Conservation (phyloP, 2,329 filamentous ascomycete genomes). For the Botrytis fragariae region DNA sequence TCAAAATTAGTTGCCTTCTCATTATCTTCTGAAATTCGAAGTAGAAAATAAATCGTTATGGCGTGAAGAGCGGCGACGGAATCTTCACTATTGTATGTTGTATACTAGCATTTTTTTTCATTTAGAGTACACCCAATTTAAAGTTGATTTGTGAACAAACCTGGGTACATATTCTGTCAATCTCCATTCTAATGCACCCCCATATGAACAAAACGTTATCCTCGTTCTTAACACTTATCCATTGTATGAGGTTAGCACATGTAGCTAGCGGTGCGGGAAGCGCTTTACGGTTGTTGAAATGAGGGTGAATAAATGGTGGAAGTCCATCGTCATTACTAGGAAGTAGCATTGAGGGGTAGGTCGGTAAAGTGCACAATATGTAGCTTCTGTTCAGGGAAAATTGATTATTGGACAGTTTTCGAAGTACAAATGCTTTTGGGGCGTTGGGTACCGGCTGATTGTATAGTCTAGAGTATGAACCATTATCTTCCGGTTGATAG, state of each 20-base stretch:
- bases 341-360: conserved; percentile 30
- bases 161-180: conserved; percentile 25
- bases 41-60: conserved; percentile 25
- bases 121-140: neutral
- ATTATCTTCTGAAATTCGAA: conserved; percentile 25
- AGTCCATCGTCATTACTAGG: neutral
- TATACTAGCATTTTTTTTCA: conserved; percentile 19
- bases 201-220: conserved; percentile 25
- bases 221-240: conserved; percentile 24
- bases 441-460: neutral
- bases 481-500: neutral
- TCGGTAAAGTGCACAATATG: conserved; percentile 23
- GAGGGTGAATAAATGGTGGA: conserved; percentile 30
- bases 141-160: conserved; percentile 15
- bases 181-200: conserved; percentile 26
- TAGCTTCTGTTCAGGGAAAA: conserved; percentile 24
- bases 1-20: conserved; percentile 25
- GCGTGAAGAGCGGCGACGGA: conserved; percentile 28
- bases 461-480: neutral
- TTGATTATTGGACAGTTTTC: conserved; percentile 7
- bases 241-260: conserved; percentile 23
- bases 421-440: conserved; percentile 22
- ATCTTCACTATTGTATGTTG: conserved; percentile 15
- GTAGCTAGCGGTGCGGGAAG: conserved; percentile 20
- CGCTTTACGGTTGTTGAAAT: neutral